Conservation (phyloP, 495 filamentous ascomycete genomes). For the Bacidia rubella region DNA sequence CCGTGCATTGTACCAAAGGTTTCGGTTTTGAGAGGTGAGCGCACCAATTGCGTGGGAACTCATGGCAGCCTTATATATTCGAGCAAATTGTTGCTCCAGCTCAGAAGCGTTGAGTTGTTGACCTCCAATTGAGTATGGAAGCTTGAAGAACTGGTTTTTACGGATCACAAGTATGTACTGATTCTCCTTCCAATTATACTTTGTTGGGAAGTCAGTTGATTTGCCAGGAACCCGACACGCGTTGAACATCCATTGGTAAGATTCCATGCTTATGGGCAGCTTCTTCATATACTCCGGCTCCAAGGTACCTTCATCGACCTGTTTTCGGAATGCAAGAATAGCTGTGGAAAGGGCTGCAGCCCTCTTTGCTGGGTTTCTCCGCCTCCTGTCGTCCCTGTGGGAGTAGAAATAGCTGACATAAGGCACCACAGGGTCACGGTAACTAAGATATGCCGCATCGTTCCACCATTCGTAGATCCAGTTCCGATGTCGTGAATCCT, state of each 20-base stretch:
- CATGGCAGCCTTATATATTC: constrained; percentile 67
- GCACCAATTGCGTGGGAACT: constrained; percentile 64
- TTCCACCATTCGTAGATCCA: constrained; percentile 99
- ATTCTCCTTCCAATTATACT: constrained; percentile 60
- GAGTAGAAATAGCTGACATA: constrained; percentile 99
- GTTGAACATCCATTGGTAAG: constrained; percentile 99
- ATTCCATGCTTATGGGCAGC: constrained; percentile 90
- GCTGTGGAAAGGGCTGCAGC: constrained; percentile 81
- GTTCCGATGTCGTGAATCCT: constrained; percentile 76
- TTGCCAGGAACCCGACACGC: constrained; percentile 73
- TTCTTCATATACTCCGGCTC: constrained; percentile 98
- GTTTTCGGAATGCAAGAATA: constrained; percentile 81
- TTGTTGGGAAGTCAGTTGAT: constrained; percentile 68
- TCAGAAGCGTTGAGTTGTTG: constrained; percentile 73
- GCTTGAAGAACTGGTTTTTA: constrained; percentile 95
- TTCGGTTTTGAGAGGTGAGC: constrained; percentile 83
- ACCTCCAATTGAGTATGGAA: constrained; percentile 61
- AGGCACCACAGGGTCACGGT: constrained; percentile 91
- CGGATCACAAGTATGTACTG: constrained; percentile 79
- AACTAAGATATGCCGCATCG: constrained; percentile 74
- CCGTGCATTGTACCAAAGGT: constrained; percentile 81
- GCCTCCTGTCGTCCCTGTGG: constrained; percentile 80
- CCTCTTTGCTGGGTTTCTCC: constrained; percentile 79
- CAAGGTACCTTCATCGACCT: constrained; percentile 68
- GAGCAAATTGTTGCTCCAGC: constrained; percentile 74